Conservation (phyloP, 2,329 filamentous ascomycete species). For the Pseudocercospora musae region DNA sequence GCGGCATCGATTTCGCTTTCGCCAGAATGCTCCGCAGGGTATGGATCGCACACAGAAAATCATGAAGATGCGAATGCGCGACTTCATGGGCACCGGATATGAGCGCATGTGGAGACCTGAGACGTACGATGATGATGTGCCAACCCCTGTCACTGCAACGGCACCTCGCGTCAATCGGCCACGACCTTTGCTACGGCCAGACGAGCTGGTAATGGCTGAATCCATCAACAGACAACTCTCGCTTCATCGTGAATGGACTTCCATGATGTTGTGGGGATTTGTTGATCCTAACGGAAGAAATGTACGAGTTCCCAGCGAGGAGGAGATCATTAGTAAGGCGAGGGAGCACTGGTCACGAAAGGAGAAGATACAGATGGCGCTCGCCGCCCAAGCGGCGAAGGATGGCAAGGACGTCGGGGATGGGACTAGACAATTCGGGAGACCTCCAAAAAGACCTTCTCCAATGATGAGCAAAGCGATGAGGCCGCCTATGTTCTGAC, state of each 20-base stretch:
- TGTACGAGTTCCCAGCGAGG: background rate
- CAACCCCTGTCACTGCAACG: background rate
- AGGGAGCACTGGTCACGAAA: constrained; percentile 9
- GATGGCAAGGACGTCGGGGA: background rate
- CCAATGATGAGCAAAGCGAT: background rate
- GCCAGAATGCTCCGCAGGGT: constrained; percentile 23
- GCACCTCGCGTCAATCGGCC: constrained; percentile 3
- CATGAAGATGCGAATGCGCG: constrained; percentile 49
- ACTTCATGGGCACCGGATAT: constrained; percentile 11
- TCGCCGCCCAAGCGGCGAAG: background rate
- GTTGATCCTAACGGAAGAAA: background rate
- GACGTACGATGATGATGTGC: background rate
- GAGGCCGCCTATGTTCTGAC: background rate
- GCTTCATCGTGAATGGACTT: constrained; percentile 53
- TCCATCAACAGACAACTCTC: constrained; percentile 50
- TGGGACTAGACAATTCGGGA: background rate
- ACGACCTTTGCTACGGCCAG: constrained; percentile 12
- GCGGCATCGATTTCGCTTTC: constrained; percentile 52
- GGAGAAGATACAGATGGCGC: constrained; percentile 6
- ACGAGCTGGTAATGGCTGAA: constrained; percentile 56
- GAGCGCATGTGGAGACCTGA: constrained; percentile 10
- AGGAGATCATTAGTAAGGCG: constrained; percentile 3
- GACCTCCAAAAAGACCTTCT: background rate
- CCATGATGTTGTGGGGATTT: constrained; percentile 61
- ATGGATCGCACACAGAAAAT: constrained; percentile 34